Evolutionary conservation across 768 basidiomycete genomes (phyloP).

Genomic region (Glaciozyma antarctica): DNA sequence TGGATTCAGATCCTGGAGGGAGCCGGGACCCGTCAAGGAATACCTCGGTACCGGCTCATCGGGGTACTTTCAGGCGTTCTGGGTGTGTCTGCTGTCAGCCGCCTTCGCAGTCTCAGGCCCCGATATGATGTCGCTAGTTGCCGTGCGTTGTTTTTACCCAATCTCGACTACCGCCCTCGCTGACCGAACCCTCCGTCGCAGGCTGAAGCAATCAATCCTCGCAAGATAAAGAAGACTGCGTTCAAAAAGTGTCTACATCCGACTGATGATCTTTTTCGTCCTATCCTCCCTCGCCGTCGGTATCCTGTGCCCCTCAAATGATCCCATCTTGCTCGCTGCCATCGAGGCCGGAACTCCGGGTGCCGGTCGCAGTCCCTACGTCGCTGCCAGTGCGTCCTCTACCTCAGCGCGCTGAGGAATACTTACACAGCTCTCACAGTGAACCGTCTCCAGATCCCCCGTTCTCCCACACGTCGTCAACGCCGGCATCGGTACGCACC

Average conservation of each 20-base stretch:
- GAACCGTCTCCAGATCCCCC: conserved; percentile 15
- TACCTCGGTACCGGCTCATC: conserved; percentile 29
- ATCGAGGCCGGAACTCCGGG: neutral
- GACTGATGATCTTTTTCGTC: conserved; percentile 66
- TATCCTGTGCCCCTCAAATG: conserved; percentile 69
- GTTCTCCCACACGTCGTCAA: conserved; percentile 31
- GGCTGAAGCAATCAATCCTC: conserved; percentile 43
- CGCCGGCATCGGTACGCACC: conserved; percentile 7
- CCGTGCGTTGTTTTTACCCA: neutral
- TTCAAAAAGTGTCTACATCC: conserved; percentile 57
- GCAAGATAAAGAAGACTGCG: conserved; percentile 46
- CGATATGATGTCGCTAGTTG: conserved; percentile 26
- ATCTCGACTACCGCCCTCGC: too few relatives aligned
- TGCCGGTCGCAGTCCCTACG: conserved; percentile 49
- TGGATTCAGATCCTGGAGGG: conserved; percentile 39
- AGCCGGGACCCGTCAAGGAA: conserved; percentile 32
- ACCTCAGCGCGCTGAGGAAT: too few relatives aligned
- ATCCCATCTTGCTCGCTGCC: conserved; percentile 40
- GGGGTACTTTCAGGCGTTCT: conserved; percentile 30
- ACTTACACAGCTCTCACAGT: conserved; percentile 4
- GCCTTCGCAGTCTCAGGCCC: conserved; percentile 51
- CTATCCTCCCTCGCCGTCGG: conserved; percentile 65
- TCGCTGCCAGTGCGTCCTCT: conserved; percentile 53
- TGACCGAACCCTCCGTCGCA: too few relatives aligned
- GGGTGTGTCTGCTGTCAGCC: conserved; percentile 48